A percentile compares a stretch with the other conserved stretches of the same genome.
These are phyloP conservation scores for Durotheca rogersii DNA, from an alignment of 495 filamentous ascomycete species.

Conservation along the genomic window DNA sequence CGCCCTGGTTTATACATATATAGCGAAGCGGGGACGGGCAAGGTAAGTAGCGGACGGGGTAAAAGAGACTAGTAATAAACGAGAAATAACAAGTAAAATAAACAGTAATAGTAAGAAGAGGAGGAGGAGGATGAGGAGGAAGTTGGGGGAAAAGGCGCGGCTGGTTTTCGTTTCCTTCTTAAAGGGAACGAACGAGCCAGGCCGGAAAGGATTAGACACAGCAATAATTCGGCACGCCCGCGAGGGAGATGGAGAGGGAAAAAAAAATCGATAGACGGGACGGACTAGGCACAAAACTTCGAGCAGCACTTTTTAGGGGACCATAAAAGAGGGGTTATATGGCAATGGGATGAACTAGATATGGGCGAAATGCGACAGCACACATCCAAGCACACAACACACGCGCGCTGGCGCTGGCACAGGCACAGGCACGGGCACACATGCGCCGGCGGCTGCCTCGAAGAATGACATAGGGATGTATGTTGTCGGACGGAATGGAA, in stretches of 20 bases:
- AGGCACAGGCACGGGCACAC: slow-evolving; percentile 2
- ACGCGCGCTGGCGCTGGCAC: slow-evolving; percentile 22
- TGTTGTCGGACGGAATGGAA: slow-evolving; percentile 1
- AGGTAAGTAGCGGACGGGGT: too few species aligned
- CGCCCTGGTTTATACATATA: slow-evolving; percentile 21
- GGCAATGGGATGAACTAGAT: slow-evolving; percentile 18
- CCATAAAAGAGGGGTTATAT: slow-evolving; percentile 34
- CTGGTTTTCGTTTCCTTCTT: slow-evolving; percentile 28
- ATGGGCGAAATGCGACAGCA: slow-evolving; percentile 29
- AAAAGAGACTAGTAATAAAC: too few species aligned
- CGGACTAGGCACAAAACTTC: slow-evolving; percentile 21
- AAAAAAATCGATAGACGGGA: slow-evolving; percentile 17
- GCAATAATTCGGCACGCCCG: slow-evolving; percentile 24
- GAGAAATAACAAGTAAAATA: too few species aligned
- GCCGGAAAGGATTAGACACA: slow-evolving; percentile 27
- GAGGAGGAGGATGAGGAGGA: slow-evolving; percentile 18
- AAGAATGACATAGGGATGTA: slow-evolving; percentile 3
- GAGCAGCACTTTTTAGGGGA: slow-evolving; percentile 30
- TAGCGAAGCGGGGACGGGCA: too few species aligned
- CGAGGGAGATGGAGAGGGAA: slow-evolving; percentile 14
- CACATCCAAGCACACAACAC: slow-evolving; percentile 16
- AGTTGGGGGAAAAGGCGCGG: slow-evolving; percentile 33
- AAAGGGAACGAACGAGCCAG: slow-evolving; percentile 12
- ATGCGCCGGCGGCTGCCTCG: background rate
- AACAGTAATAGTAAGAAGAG: too few species aligned